phyloP scores from a whole-genome alignment of 805 yeast genomes.

The Cyberlindnera maclurae region DNA sequence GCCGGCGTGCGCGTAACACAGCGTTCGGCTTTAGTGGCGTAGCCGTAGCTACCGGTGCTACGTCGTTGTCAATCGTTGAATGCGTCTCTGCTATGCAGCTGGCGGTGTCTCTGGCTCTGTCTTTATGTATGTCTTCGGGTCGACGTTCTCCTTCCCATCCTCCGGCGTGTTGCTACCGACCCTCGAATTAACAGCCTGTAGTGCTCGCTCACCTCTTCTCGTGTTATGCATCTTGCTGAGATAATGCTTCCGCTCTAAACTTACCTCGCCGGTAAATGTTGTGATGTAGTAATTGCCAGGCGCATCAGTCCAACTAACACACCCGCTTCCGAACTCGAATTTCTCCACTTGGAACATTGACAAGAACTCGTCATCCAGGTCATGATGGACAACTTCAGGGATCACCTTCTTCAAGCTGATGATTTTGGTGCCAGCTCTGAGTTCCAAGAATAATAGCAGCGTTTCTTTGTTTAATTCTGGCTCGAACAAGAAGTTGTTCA shows the following conservation, averaged over 20 bases:
- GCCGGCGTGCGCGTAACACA: too few relatives aligned
- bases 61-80: too few relatives aligned
- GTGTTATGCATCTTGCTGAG: conserved; percentile 29
- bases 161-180: conserved; percentile 1
- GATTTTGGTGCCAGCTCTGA: conserved; percentile 69
- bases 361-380: conserved; percentile 46
- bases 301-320: conserved; percentile 84
- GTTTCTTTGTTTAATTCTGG: conserved; percentile 64
- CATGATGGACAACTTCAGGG: conserved; percentile 65
- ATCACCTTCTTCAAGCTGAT: conserved; percentile 75
- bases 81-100: too few relatives aligned
- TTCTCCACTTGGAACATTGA: conserved; percentile 59
- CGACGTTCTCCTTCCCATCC: neutral
- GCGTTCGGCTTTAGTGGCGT: too few relatives aligned
- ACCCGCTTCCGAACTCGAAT: conserved; percentile 54
- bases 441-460: conserved; percentile 52
- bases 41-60: too few relatives aligned
- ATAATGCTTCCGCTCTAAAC: conserved; percentile 10
- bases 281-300: conserved; percentile 76
- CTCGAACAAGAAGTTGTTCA: conserved; percentile 81
- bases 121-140: too few relatives aligned
- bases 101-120: too few relatives aligned
- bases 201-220: conserved; percentile 17
- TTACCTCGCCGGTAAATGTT: conserved; percentile 21
- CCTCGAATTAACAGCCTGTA: conserved; percentile 11